A percentile compares a stretch with the other conserved stretches of the same genome.
These are phyloP conservation scores for Calcarisporium arbuscula DNA, from an alignment of 2,329 filamentous ascomycete genomes.

Conservation along the genomic window DNA sequence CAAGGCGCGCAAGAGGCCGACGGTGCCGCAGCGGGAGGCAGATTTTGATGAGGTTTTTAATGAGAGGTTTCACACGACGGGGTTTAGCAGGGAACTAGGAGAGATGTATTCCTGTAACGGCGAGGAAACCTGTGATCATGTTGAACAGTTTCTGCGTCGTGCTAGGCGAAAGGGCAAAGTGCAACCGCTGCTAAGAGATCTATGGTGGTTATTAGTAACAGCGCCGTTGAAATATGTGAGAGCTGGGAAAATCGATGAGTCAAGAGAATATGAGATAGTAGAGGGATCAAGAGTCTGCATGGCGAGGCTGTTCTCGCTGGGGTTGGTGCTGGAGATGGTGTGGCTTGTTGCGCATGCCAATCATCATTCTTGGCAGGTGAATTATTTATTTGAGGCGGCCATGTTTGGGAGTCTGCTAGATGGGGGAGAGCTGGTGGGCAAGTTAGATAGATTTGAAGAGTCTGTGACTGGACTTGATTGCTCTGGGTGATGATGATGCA, in stretches of 20 bases:
- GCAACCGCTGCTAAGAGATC: conserved; percentile 8
- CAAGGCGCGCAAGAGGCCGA: conserved; percentile 20
- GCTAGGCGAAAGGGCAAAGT: conserved; percentile 2
- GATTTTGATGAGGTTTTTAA: conserved; percentile 25
- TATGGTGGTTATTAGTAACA: conserved; percentile 12
- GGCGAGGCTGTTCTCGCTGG: conserved; percentile 16
- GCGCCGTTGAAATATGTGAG: conserved; percentile 13
- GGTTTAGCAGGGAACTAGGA: conserved; percentile 16
- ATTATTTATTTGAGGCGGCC: conserved; percentile 23
- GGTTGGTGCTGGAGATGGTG: conserved; percentile 11
- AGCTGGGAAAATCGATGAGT: conserved; percentile 11
- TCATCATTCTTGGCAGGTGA: conserved; percentile 24
- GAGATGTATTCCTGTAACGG: conserved; percentile 12
- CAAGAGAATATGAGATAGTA: conserved; percentile 9
- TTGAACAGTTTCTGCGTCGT: conserved; percentile 10
- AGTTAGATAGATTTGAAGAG: conserved; percentile 18
- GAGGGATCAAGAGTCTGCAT: conserved; percentile 11
- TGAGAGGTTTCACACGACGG: conserved; percentile 18
- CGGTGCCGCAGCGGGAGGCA: conserved; percentile 16
- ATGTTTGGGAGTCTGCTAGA: conserved; percentile 27
- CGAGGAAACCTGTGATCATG: conserved; percentile 14
- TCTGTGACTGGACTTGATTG: too few species aligned
- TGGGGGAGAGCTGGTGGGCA: conserved; percentile 19
- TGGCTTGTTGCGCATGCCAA: conserved; percentile 15
- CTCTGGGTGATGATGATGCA: too few species aligned